These are phyloP conservation scores for Avena insularis DNA, from an alignment of 176 grass and related monocot species.

Conservation along the genomic window DNA sequence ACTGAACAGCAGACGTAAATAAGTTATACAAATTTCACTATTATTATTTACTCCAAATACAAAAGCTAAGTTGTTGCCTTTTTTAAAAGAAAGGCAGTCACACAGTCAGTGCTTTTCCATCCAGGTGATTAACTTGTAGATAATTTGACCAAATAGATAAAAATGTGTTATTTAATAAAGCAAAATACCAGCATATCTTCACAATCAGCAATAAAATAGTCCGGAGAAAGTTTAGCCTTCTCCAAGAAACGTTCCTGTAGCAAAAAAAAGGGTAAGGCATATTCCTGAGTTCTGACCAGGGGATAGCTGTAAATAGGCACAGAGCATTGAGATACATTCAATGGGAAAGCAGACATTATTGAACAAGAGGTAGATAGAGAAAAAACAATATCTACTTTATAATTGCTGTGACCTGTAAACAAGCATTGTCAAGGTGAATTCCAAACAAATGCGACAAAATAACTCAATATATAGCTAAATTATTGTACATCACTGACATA, in stretches of 20 bases:
- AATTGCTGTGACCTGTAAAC: conserved; percentile 32
- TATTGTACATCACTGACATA: neutral
- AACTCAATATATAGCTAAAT: conserved; percentile 34
- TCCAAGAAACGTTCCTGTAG: conserved; percentile 88
- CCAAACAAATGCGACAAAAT: conserved; percentile 29
- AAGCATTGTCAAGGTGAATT: conserved; percentile 29
- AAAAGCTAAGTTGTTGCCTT: conserved; percentile 4
- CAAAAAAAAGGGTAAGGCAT: conserved; percentile 34
- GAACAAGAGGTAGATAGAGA: conserved; percentile 32
- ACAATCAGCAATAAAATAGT: conserved; percentile 95
- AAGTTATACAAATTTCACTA: neutral
- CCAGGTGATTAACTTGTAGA: conserved; percentile 19
- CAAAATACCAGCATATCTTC: conserved; percentile 84
- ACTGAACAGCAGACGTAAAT: conserved; percentile 26
- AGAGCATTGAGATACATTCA: conserved; percentile 12
- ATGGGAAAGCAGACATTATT: conserved; percentile 21
- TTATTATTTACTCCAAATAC: conserved; percentile 26
- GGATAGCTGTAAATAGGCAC: conserved; percentile 28
- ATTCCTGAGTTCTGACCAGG: conserved; percentile 5
- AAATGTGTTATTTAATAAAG: conserved; percentile 21
- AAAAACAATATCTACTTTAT: conserved; percentile 19
- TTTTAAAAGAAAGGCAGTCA: conserved; percentile 9
- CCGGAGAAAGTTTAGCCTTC: conserved; percentile 88
- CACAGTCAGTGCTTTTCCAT: neutral
- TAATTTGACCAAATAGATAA: conserved; percentile 32